Base-by-base conservation (phyloP, 2,329 filamentous ascomycete species). In the Sordariomycetes sp. region DNA sequence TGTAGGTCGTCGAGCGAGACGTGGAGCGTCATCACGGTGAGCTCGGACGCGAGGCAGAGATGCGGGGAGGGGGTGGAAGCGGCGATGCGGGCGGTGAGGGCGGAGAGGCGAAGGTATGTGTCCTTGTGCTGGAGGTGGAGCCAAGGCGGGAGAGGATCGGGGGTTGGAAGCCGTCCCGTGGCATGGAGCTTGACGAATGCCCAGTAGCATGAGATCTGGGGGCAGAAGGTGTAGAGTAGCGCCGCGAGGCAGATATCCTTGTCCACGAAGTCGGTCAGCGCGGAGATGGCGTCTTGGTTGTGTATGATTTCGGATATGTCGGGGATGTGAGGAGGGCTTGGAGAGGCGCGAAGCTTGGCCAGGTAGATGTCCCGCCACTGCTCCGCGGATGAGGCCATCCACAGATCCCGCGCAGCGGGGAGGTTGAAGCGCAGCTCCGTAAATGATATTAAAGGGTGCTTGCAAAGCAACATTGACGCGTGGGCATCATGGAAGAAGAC, bases 1-100 rank as follows among this genome's bases (percentile, higher is more conserved):
- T 88, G 84, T 18, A 88, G 71, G 59, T 88, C 84, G 62, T 86
- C 80, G 2, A 87, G 71, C 0, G 82, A 82, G 51, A 85, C 77
- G 66, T 88, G 80, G 4, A 88, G 72, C 64, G 87, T 80, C 75
- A 88, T 79, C 59, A 84, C 72, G 12, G 87, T 72, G 1, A 86
- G 72, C 63, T 57, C 55, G n/a, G 48, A 53, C 6, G 28, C 50
- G n/a, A 57, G 32, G 55, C 46, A n/a, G 32, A 57, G 55, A 46
- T 53, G 48, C 2, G 24, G 32, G 2, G 48, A 25, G 20, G 50
- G 32, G 48, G 48, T n/a, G 32, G 32, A 50, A 1, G 12, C 18
- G 48, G 55, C 55, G 6, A 50, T 50, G 34, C 34, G 46, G 25
- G 62, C 63, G 16, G 65, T 61, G 28, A 69, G 65, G 53, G 65